A percentile compares a stretch with the other conserved stretches of the same genome.
Conservation (phyloP, 257 asterid genomes). For the Petunia secreta region DNA sequence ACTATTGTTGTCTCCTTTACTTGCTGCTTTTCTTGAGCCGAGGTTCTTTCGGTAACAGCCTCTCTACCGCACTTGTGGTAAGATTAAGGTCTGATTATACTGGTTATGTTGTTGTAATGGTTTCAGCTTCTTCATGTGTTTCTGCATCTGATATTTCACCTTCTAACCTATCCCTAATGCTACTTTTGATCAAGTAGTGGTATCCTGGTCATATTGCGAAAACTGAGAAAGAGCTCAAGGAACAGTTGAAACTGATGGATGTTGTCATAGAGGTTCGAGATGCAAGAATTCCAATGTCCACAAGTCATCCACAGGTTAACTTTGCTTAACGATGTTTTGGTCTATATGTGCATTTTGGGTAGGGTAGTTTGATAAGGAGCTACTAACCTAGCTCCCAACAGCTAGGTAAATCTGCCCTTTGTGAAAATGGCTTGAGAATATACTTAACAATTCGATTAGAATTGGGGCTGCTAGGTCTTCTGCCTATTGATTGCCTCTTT, state of each 20-base stretch:
- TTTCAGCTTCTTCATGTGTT: slow-evolving; percentile 20
- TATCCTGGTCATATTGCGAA: slow-evolving; percentile 97
- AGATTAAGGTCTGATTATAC: background rate
- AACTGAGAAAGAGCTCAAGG: slow-evolving; percentile 93
- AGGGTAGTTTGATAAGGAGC: slow-evolving; percentile 1
- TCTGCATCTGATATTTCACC: slow-evolving; percentile 18
- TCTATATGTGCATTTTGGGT: background rate
- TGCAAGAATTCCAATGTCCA: slow-evolving; percentile 93
- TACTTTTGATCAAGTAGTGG: slow-evolving; percentile 58
- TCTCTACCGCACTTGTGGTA: too few relatives aligned
- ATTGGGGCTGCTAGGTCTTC: background rate
- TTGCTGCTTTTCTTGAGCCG: too few relatives aligned
- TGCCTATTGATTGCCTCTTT: background rate
- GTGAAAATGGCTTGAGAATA: background rate
- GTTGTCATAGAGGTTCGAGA: slow-evolving; percentile 98
- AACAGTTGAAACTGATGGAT: slow-evolving; percentile 94
- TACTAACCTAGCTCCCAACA: slow-evolving; percentile 19
- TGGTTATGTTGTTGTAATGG: background rate
- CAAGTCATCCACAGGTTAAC: slow-evolving; percentile 84
- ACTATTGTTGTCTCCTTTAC: background rate
- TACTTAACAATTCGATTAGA: background rate
- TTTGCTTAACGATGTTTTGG: slow-evolving; percentile 13
- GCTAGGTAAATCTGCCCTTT: slow-evolving; percentile 5
- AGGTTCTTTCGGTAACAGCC: too few relatives aligned
- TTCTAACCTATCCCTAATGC: slow-evolving; percentile 28